Evolutionary conservation across 257 asterid genomes (phyloP).

Genomic region (Forsythia viridissima): DNA sequence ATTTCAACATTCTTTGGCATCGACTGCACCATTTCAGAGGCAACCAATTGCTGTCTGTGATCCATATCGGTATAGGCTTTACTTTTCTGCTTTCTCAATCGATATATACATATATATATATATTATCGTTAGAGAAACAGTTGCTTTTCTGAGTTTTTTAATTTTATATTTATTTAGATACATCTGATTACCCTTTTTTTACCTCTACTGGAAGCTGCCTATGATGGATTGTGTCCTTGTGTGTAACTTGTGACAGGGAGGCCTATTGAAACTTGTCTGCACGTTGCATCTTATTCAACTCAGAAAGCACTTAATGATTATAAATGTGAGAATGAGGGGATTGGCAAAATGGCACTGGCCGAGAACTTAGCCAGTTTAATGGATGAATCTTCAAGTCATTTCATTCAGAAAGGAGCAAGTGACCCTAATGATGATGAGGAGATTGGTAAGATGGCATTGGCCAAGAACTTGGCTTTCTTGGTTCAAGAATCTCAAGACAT

Average conservation of each 20-base stretch:
- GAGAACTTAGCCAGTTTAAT: slow-evolving; percentile 42
- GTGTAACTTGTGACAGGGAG: slow-evolving; percentile 33
- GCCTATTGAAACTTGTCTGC: slow-evolving; percentile 13
- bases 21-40: slow-evolving; percentile 20
- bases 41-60: slow-evolving; percentile 14
- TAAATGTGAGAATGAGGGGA: slow-evolving; percentile 27
- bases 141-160: neutral
- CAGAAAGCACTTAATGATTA: slow-evolving; percentile 10
- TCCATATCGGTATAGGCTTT: slow-evolving; percentile 23
- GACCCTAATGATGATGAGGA: slow-evolving; percentile 27
- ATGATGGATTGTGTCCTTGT: neutral
- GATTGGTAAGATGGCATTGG: slow-evolving; percentile 43
- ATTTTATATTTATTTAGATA: neutral
- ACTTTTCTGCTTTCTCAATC: slow-evolving; percentile 5
- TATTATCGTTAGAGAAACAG: neutral
- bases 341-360: slow-evolving; percentile 32
- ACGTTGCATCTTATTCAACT: slow-evolving; percentile 36
- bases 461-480: slow-evolving; percentile 73
- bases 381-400: slow-evolving; percentile 37
- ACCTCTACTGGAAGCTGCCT: slow-evolving; percentile 5
- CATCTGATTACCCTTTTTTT: neutral
- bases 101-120: neutral
- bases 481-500: slow-evolving; percentile 63
- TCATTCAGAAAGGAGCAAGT: slow-evolving; percentile 15
- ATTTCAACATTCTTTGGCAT: slow-evolving; percentile 26